These are phyloP conservation scores for Suhomyces kilbournensis DNA, from an alignment of 805 yeast genomes.

Conservation along the genomic window DNA sequence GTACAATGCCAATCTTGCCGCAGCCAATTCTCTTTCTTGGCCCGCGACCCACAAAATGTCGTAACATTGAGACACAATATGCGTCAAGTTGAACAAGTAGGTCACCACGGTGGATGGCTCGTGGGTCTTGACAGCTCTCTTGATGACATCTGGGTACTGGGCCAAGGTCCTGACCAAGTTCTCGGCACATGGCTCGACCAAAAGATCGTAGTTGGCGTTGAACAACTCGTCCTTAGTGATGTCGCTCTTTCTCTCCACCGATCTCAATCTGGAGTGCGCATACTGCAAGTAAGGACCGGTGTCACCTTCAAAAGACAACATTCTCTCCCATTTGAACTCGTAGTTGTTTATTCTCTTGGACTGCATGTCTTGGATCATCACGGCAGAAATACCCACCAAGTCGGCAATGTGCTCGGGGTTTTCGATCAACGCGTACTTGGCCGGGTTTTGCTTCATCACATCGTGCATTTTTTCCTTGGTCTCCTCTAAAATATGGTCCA, in stretches of 20 bases:
- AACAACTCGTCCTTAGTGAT: slow-evolving; percentile 38
- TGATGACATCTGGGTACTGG: slow-evolving; percentile 87
- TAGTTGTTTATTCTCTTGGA: slow-evolving; percentile 95
- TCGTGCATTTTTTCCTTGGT: slow-evolving; percentile 93
- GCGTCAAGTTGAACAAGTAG: slow-evolving; percentile 86
- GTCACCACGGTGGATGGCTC: slow-evolving; percentile 96
- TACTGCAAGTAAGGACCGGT: slow-evolving; percentile 98
- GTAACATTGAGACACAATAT: slow-evolving; percentile 93
- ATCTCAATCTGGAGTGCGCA: slow-evolving; percentile 95
- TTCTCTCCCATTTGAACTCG: slow-evolving; percentile 96
- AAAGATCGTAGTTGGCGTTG: slow-evolving; percentile 55
- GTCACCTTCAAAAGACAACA: slow-evolving; percentile 98
- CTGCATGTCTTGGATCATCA: slow-evolving; percentile 99
- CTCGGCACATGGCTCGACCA: slow-evolving; percentile 69
- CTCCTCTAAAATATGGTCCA: slow-evolving; percentile 89
- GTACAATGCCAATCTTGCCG: slow-evolving; percentile 90
- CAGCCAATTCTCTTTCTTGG: slow-evolving; percentile 80
- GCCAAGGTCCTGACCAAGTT: slow-evolving; percentile 73
- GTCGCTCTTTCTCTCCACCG: slow-evolving; percentile 83
- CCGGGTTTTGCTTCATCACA: slow-evolving; percentile 90
- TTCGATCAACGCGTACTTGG: slow-evolving; percentile 87
- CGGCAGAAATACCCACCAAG: slow-evolving; percentile 92
- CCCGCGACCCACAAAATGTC: slow-evolving; percentile 97
- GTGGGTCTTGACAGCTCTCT: slow-evolving; percentile 75
- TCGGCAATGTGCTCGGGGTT: slow-evolving; percentile 95